phyloP scores from a whole-genome alignment of 805 yeast genomes.

The Pichia cabralensis region DNA sequence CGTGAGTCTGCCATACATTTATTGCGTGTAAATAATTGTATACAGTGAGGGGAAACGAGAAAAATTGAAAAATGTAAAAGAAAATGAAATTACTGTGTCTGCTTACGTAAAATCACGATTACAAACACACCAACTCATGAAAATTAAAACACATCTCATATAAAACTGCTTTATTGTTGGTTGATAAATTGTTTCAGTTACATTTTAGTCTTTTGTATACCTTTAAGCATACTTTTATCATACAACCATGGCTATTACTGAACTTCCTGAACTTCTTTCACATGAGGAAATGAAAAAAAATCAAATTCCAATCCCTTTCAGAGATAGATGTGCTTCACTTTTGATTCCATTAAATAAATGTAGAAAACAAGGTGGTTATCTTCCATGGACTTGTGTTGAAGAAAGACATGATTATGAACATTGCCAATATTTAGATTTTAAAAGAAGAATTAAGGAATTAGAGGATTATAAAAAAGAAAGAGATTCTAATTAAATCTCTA shows the following conservation, averaged over 20 bases:
- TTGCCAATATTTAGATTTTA: conserved; percentile 74
- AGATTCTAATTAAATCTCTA: too few relatives aligned
- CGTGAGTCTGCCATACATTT: too few relatives aligned
- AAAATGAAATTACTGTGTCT: too few relatives aligned
- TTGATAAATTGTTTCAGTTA: too few relatives aligned
- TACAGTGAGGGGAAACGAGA: too few relatives aligned
- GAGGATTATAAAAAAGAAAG: conserved; percentile 40
- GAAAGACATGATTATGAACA: conserved; percentile 79
- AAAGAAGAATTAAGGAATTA: conserved; percentile 69
- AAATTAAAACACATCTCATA: too few relatives aligned
- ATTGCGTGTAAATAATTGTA: too few relatives aligned
- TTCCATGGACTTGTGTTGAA: conserved; percentile 68
- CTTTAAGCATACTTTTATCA: not conserved
- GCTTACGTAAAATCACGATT: too few relatives aligned
- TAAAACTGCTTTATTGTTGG: too few relatives aligned
- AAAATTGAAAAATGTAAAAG: too few relatives aligned
- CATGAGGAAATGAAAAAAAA: conserved; percentile 77
- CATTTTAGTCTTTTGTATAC: not conserved
- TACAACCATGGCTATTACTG: conserved; percentile 23
- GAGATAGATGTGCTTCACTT: conserved; percentile 73
- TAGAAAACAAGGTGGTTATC: conserved; percentile 42
- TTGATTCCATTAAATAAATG: conserved; percentile 54
- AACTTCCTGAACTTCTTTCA: conserved; percentile 40
- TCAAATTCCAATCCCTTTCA: conserved; percentile 66
- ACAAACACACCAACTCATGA: too few relatives aligned